A percentile compares a stretch with the other conserved stretches of the same genome.
phyloP scores from a whole-genome alignment of 2,329 filamentous ascomycete genomes.

The Cordyceps tenuipes region DNA sequence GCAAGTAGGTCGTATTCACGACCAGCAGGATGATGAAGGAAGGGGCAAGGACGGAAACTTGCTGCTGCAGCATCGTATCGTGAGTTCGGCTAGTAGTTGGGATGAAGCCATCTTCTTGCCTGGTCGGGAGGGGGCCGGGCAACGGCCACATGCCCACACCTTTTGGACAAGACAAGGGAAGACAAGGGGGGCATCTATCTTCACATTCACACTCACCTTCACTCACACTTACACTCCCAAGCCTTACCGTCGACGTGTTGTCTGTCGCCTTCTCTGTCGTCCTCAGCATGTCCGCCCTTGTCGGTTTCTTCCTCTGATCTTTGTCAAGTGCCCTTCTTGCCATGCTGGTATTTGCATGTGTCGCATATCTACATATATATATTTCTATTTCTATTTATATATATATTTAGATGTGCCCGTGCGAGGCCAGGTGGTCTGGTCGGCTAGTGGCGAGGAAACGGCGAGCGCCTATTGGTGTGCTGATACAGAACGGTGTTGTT shows the following conservation, averaged over 20 bases:
- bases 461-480: no score
- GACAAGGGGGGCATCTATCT: not conserved
- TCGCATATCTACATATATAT: no score
- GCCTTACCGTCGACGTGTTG: not conserved
- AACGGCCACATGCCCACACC: slow-evolving; percentile 8
- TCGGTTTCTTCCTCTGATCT: not conserved
- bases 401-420: not conserved
- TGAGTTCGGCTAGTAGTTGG: not conserved
- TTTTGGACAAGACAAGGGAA: not conserved
- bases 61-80: slow-evolving; percentile 11
- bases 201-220: no score
- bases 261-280: not conserved
- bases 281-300: not conserved
- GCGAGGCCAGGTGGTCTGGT: not conserved
- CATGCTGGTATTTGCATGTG: not conserved
- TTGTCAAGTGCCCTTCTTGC: not conserved
- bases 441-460: no score
- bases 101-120: not conserved
- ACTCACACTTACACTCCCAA: not conserved
- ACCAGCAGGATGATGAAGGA: not conserved
- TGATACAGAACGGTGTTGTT: no score
- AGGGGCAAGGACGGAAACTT: not conserved
- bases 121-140: not conserved
- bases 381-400: no score
- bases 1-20: not conserved